Base-by-base conservation (phyloP, 208 protist species). In the Trichomonas gallinae region DNA sequence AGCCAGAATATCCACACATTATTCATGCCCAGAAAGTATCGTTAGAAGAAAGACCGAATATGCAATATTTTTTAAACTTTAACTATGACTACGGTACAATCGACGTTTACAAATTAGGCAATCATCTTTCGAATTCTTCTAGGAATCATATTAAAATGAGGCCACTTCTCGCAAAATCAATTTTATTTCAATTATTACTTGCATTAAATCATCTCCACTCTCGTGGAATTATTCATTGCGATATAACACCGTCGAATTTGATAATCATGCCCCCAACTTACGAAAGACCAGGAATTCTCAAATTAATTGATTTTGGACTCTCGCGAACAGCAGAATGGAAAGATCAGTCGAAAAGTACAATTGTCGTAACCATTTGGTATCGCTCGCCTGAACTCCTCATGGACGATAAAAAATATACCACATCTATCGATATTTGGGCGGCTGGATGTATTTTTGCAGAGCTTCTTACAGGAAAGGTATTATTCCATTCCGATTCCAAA, bases 111-210 rank as follows among this genome's bases (percentile, higher is more conserved):
- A 44, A 46, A 46, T 8, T 89, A 21, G 15, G 13, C 13, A 85
- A 10, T 42, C 42, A 85, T 42, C n/a, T 42, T 3, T 11, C 6
- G 0, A 89, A 11, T 9, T 40, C 34, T 6, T 15, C 34, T 85
- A 36, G 31, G 63, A 82, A 87, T 87, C 31, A 4, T n/a, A n/a
- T n/a, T 23, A 0, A 3, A 87, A 42, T 87, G 21, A 17, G 13
- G 21, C 40, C 10, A n/a, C 6, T 89, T 48, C 34, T 46, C 17
- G 83, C 83, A n/a, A 89, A 89, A 89, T 89, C 83, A 44, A 89
- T 89, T 89, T 38, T 89, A 23, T 89, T 89, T 89, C 83, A 89
- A 89, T 48, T 89, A 31, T 40, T 89, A n/a, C 40, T 89, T 21
- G 83, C 83, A 15, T n/a, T 89, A 23, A 40, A 89, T 89, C 36